Evolutionary conservation across 768 basidiomycete genomes (phyloP).

Genomic region (Amanita molliuscula): DNA sequence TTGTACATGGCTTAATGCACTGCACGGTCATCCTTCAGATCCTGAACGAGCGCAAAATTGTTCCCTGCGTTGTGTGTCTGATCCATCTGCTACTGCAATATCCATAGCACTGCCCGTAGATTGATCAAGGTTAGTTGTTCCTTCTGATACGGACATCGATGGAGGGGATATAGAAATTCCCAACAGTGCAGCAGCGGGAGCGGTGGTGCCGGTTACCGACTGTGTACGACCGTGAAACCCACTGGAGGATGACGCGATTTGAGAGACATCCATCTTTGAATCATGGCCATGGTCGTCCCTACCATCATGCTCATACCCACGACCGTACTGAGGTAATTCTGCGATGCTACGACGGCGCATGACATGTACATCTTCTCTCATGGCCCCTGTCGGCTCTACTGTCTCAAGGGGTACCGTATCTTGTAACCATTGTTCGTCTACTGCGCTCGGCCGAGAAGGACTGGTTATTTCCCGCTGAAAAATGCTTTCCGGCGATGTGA

Average conservation of each 20-base stretch:
- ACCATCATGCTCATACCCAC: neutral
- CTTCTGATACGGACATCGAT: neutral
- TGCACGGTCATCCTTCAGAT: neutral
- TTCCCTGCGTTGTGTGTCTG: neutral
- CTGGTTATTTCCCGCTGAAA: conserved; percentile 29
- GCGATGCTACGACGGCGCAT: neutral
- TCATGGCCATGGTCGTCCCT: neutral
- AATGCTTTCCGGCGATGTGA: conserved; percentile 37
- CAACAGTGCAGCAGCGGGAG: neutral
- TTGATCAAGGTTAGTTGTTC: neutral
- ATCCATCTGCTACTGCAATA: neutral
- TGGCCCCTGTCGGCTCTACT: neutral
- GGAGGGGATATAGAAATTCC: neutral
- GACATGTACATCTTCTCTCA: neutral
- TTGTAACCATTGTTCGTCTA: conserved; percentile 52
- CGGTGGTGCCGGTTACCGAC: neutral
- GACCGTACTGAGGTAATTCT: neutral
- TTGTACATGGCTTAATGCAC: neutral
- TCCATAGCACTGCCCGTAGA: neutral
- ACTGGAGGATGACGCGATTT: neutral
- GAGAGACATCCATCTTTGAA: neutral
- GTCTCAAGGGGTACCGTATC: conserved; percentile 44
- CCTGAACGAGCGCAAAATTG: neutral
- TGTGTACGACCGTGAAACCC: neutral
- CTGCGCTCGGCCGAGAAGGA: conserved; percentile 31